Conservation (phyloP, 2,329 filamentous ascomycete genomes). For the Aschersonia sp. region DNA sequence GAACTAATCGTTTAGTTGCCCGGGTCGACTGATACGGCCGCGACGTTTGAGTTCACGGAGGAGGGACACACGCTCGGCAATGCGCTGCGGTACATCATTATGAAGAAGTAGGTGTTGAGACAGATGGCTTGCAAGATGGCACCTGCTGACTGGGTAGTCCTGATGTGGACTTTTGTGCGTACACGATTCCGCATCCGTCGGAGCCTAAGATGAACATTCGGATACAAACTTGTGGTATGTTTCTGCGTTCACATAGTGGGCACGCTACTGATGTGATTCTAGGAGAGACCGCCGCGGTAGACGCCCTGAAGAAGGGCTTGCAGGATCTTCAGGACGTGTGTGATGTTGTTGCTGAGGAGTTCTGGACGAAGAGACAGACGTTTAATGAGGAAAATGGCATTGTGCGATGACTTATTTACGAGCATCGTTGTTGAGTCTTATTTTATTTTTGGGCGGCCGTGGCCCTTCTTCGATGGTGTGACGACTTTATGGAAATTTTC, state of each 20-base stretch:
- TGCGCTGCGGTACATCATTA: slow-evolving; percentile 85
- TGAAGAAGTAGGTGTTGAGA: slow-evolving; percentile 69
- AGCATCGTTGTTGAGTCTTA: background rate
- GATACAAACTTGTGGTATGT: slow-evolving; percentile 88
- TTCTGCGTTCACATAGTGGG: slow-evolving; percentile 4
- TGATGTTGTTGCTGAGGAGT: slow-evolving; percentile 88
- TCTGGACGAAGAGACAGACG: slow-evolving; percentile 40
- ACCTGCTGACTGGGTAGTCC: slow-evolving; percentile 41
- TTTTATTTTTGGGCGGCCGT: background rate
- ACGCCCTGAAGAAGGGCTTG: slow-evolving; percentile 82
- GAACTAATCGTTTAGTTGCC: slow-evolving; percentile 44
- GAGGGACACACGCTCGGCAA: slow-evolving; percentile 96
- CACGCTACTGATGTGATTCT: slow-evolving; percentile 2
- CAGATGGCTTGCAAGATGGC: background rate
- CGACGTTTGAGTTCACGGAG: slow-evolving; percentile 85
- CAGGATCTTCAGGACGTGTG: slow-evolving; percentile 82
- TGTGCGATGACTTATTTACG: slow-evolving; percentile 12
- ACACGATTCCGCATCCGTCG: slow-evolving; percentile 92
- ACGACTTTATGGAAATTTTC: background rate
- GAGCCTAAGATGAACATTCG: slow-evolving; percentile 94
- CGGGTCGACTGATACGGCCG: slow-evolving; percentile 73
- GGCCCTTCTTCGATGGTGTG: background rate
- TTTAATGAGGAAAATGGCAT: slow-evolving; percentile 20
- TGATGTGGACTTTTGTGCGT: slow-evolving; percentile 94
- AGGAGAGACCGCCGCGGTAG: slow-evolving; percentile 63